phyloP scores from a whole-genome alignment of 116 monocot species.

The Cymodocea nodosa region DNA sequence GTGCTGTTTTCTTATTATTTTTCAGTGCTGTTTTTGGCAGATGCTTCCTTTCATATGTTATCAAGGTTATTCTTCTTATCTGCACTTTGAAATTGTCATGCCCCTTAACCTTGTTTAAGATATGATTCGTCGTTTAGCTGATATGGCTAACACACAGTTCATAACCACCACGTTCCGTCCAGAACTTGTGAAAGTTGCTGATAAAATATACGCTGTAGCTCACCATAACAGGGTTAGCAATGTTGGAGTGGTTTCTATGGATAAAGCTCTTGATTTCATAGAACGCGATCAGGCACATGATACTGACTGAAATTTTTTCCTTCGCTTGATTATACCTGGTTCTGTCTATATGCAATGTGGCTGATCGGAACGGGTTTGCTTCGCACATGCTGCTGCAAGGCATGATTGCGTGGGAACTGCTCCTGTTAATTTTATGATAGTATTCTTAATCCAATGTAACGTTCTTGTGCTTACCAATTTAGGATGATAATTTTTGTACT shows the following conservation, averaged over 20 bases:
- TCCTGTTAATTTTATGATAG: no score
- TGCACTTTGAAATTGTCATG: not conserved
- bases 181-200: conserved; percentile 90
- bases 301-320: not conserved
- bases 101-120: conserved; percentile 38
- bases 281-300: conserved; percentile 64
- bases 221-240: conserved; percentile 93
- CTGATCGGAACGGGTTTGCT: no score
- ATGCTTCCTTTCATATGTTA: not conserved
- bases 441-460: no score
- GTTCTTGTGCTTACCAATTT: no score
- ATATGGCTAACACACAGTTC: conserved; percentile 81
- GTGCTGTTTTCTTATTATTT: no score
- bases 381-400: no score
- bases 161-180: conserved; percentile 93
- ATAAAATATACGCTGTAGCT: conserved; percentile 94
- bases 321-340: no score
- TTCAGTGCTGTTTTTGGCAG: not conserved
- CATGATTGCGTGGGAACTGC: no score
- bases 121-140: conserved; percentile 92
- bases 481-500: no score
- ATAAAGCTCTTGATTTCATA: conserved; percentile 88
- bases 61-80: not conserved
- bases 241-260: conserved; percentile 76
- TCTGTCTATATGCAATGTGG: no score